These are phyloP conservation scores for Acer yangbiense DNA, from an alignment of 345 rosid species.

Conservation along the genomic window DNA sequence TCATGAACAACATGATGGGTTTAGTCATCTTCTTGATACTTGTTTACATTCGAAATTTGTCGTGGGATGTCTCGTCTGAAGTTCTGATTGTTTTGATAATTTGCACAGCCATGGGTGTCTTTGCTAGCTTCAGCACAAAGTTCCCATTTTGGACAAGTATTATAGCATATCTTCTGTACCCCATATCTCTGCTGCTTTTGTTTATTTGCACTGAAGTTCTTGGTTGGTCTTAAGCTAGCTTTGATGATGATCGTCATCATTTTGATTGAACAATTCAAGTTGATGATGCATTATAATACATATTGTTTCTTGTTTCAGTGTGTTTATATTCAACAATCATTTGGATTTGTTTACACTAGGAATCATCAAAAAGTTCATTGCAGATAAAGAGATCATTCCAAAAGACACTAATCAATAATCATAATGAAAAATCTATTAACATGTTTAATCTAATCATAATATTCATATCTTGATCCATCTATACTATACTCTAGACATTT, in stretches of 20 bases:
- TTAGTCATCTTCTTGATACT: conserved; percentile 34
- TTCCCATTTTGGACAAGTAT: conserved; percentile 42
- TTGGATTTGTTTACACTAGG: too few relatives aligned
- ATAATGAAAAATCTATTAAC: too few relatives aligned
- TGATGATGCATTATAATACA: too few relatives aligned
- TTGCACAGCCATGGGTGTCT: conserved; percentile 37
- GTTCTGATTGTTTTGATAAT: conserved; percentile 18
- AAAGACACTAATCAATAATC: too few relatives aligned
- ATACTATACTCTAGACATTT: not conserved
- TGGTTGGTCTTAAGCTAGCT: conserved; percentile 30
- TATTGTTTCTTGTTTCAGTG: too few relatives aligned
- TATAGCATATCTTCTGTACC: conserved; percentile 36
- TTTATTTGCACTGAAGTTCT: conserved; percentile 38
- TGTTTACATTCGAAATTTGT: conserved; percentile 36
- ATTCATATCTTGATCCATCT: not conserved
- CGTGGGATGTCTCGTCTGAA: conserved; percentile 46
- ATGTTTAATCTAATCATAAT: too few relatives aligned
- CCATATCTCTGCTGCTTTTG: conserved; percentile 39
- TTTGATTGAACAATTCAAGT: too few relatives aligned
- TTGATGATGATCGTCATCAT: too few relatives aligned
- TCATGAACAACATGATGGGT: conserved; percentile 49
- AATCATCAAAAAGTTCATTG: too few relatives aligned
- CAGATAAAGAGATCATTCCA: too few relatives aligned
- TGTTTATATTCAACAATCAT: too few relatives aligned
- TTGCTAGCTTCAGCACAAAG: conserved; percentile 30